Evolutionary conservation across 2,329 filamentous ascomycete genomes (phyloP).

Genomic region (Trichocomaceae sp.): DNA sequence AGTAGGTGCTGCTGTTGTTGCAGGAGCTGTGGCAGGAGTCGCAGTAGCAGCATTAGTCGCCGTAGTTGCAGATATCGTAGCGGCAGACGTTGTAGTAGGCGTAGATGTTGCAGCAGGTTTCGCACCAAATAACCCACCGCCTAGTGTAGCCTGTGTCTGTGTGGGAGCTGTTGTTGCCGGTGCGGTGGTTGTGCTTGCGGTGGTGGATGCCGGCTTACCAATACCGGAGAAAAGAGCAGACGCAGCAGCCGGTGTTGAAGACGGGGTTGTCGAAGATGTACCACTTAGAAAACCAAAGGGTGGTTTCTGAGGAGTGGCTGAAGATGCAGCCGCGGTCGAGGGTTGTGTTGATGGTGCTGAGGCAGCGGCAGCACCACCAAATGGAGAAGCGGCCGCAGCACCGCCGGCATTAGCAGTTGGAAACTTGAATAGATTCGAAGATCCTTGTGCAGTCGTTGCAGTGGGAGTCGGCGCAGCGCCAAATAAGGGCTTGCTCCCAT

Average conservation of each 20-base stretch:
- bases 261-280: conserved; percentile 25
- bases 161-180: conserved; percentile 20
- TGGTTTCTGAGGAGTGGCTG: conserved; percentile 30
- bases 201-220: conserved; percentile 19
- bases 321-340: conserved; percentile 23
- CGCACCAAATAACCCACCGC: conserved; percentile 10
- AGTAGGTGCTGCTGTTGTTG: conserved; percentile 27
- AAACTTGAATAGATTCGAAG: conserved; percentile 24
- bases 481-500: conserved; percentile 25
- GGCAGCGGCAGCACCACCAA: conserved; percentile 4
- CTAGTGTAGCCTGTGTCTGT: conserved; percentile 7
- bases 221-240: conserved; percentile 25
- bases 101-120: conserved; percentile 18
- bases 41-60: conserved; percentile 25
- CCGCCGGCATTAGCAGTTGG: conserved; percentile 20
- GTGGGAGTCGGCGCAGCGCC: conserved; percentile 17
- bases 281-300: conserved; percentile 26
- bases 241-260: conserved; percentile 27
- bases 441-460: conserved; percentile 18
- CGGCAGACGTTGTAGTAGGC: conserved; percentile 18
- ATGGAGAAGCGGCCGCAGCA: conserved; percentile 7
- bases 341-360: conserved; percentile 16
- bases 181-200: conserved; percentile 17
- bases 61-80: conserved; percentile 25
- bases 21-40: conserved; percentile 22